These are phyloP conservation scores for Trichophyton benhamiae DNA, from an alignment of 2,329 filamentous ascomycete species.

Conservation along the genomic window DNA sequence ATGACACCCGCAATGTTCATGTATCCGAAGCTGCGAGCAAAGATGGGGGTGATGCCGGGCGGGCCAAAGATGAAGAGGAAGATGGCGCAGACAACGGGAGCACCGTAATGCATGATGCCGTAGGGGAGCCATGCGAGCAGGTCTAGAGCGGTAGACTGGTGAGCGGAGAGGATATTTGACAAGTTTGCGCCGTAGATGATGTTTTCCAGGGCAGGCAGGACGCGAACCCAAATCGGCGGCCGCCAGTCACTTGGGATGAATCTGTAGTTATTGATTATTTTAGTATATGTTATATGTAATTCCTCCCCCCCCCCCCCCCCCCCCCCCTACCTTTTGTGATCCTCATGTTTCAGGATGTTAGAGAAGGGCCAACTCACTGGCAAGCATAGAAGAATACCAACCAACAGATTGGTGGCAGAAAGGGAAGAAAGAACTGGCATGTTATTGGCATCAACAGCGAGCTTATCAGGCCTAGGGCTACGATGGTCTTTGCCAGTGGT, in stretches of 20 bases:
- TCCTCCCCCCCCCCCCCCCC: no score
- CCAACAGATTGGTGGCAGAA: slow-evolving; percentile 73
- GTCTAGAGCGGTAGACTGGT: slow-evolving; percentile 72
- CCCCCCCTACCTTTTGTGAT: no score
- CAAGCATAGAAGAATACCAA: slow-evolving; percentile 84
- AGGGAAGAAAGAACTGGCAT: slow-evolving; percentile 81
- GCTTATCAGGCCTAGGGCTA: slow-evolving; percentile 53
- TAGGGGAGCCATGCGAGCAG: slow-evolving; percentile 89
- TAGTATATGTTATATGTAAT: not conserved
- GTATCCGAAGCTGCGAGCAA: slow-evolving; percentile 79
- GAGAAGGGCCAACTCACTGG: slow-evolving; percentile 51
- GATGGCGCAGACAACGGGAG: slow-evolving; percentile 63
- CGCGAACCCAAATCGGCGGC: slow-evolving; percentile 88
- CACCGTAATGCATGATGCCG: slow-evolving; percentile 78
- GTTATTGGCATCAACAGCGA: slow-evolving; percentile 72
- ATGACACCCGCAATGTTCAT: slow-evolving; percentile 79
- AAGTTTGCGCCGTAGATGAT: slow-evolving; percentile 92
- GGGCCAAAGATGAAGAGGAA: slow-evolving; percentile 82
- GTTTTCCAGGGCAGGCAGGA: slow-evolving; percentile 87
- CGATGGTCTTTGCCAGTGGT: slow-evolving; percentile 62
- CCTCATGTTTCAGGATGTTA: no score
- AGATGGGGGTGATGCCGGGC: slow-evolving; percentile 72
- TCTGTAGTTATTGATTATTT: slow-evolving; percentile 34
- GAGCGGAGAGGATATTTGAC: slow-evolving; percentile 86
- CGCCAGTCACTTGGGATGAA: slow-evolving; percentile 83